Evolutionary conservation across 2,329 filamentous ascomycete genomes (phyloP).

Genomic region (Phialophora expanda): DNA sequence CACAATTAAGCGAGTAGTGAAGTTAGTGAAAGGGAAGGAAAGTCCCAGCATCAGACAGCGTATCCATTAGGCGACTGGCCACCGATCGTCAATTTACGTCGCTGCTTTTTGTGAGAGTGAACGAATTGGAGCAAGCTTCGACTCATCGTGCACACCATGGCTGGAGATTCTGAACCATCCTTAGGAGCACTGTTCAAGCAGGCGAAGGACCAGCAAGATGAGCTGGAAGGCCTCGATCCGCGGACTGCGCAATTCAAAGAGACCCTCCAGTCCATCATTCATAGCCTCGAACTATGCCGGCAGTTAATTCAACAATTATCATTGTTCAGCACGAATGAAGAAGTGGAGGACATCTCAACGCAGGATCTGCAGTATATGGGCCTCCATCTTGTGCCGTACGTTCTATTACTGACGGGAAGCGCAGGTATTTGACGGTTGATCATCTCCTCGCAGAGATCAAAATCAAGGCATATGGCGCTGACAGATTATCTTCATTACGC

Average conservation of each 20-base stretch:
- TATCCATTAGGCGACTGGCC: not conserved
- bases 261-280: slow-evolving; percentile 31
- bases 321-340: slow-evolving; percentile 90
- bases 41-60: not conserved
- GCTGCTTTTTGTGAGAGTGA: not conserved
- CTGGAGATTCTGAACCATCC: slow-evolving; percentile 32
- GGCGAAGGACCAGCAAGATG: slow-evolving; percentile 33
- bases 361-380: slow-evolving; percentile 72
- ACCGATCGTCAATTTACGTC: not conserved
- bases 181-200: slow-evolving; percentile 33
- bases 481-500: slow-evolving; percentile 68
- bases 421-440: slow-evolving; percentile 74
- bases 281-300: slow-evolving; percentile 65
- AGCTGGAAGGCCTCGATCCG: slow-evolving; percentile 36
- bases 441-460: slow-evolving; percentile 80
- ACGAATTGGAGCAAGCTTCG: not conserved
- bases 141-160: slow-evolving; percentile 3
- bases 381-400: not conserved
- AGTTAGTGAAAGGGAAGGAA: not conserved
- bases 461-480: slow-evolving; percentile 66
- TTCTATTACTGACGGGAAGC: slow-evolving; percentile 19
- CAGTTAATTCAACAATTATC: slow-evolving; percentile 71
- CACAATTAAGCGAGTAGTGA: not conserved
- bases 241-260: slow-evolving; percentile 32
- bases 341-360: slow-evolving; percentile 82